These are phyloP conservation scores for Lactifluus subvellereus DNA, from an alignment of 768 basidiomycete species.

Conservation along the genomic window DNA sequence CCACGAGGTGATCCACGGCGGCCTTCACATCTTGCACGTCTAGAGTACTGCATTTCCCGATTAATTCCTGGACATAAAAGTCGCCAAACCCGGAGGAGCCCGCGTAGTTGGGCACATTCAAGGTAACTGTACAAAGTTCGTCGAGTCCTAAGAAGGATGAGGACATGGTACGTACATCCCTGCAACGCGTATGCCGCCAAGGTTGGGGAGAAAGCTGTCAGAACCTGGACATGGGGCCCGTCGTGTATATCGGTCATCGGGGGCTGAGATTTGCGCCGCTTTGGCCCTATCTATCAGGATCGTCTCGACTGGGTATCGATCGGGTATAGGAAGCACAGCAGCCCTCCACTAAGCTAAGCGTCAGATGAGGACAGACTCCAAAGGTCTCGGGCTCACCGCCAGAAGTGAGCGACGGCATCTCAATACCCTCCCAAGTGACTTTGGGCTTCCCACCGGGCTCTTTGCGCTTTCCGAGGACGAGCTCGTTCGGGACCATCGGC, in stretches of 20 bases:
- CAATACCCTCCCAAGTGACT: constrained; percentile 20
- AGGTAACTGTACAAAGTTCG: constrained; percentile 20
- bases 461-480: constrained; percentile 25
- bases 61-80: constrained; percentile 27
- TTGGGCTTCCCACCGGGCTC: not conserved
- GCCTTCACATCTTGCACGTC: constrained; percentile 33
- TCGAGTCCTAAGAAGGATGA: not conserved
- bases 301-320: constrained; percentile 22
- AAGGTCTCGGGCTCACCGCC: constrained; percentile 3
- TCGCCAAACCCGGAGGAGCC: constrained; percentile 34
- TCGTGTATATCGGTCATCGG: constrained; percentile 30
- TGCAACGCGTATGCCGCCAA: constrained; percentile 22
- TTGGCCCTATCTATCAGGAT: constrained; percentile 22
- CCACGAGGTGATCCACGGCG: constrained; percentile 27
- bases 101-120: constrained; percentile 32
- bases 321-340: constrained; percentile 14
- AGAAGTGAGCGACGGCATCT: constrained; percentile 14
- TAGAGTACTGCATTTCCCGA: constrained; percentile 30
- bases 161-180: constrained; percentile 25
- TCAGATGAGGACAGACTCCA: not conserved
- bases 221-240: constrained; percentile 29
- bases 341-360: constrained; percentile 8
- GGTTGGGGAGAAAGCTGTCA: constrained; percentile 24
- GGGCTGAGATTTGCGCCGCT: constrained; percentile 2
- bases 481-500: constrained; percentile 15